Evolutionary conservation across 495 filamentous ascomycete species (phyloP).

Genomic region (Neurospora sp.): DNA sequence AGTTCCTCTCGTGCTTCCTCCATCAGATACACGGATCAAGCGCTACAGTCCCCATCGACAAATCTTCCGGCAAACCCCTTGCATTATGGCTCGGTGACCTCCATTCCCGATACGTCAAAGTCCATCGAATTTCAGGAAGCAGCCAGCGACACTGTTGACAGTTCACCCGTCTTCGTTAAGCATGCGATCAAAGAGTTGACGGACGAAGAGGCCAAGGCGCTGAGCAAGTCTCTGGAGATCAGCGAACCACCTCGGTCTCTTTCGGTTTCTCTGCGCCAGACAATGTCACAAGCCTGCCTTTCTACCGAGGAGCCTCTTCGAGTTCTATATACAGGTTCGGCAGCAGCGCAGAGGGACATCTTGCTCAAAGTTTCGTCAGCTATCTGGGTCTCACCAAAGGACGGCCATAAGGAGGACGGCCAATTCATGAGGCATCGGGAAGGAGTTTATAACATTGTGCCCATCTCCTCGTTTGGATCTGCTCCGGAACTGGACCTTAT

Average conservation of each 20-base stretch:
- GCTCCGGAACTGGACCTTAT: slow-evolving; percentile 66
- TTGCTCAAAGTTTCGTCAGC: slow-evolving; percentile 67
- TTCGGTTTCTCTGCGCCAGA: slow-evolving; percentile 56
- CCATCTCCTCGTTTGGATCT: slow-evolving; percentile 59
- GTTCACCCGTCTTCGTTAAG: slow-evolving; percentile 46
- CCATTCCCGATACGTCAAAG: slow-evolving; percentile 10
- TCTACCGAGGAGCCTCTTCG: slow-evolving; percentile 56
- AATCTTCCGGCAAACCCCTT: slow-evolving; percentile 25
- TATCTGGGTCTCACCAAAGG: slow-evolving; percentile 32
- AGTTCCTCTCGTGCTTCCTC: slow-evolving; percentile 32
- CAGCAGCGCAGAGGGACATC: slow-evolving; percentile 54
- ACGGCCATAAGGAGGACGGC: slow-evolving; percentile 11
- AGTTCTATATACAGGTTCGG: slow-evolving; percentile 57
- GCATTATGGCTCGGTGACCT: slow-evolving; percentile 19
- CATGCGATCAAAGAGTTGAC: slow-evolving; percentile 52
- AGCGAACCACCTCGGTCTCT: slow-evolving; percentile 26
- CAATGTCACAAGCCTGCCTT: slow-evolving; percentile 56
- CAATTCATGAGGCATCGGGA: slow-evolving; percentile 13
- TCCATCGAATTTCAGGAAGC: slow-evolving; percentile 55
- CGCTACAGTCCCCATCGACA: slow-evolving; percentile 33
- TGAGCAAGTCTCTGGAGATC: slow-evolving; percentile 32
- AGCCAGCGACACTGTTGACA: slow-evolving; percentile 25
- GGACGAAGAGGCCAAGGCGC: slow-evolving; percentile 38
- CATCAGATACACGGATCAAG: slow-evolving; percentile 26
- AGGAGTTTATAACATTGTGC: slow-evolving; percentile 58